Evolutionary conservation across 2,329 filamentous ascomycete genomes (phyloP).

Genomic region (Hymenoscyphus albidus): DNA sequence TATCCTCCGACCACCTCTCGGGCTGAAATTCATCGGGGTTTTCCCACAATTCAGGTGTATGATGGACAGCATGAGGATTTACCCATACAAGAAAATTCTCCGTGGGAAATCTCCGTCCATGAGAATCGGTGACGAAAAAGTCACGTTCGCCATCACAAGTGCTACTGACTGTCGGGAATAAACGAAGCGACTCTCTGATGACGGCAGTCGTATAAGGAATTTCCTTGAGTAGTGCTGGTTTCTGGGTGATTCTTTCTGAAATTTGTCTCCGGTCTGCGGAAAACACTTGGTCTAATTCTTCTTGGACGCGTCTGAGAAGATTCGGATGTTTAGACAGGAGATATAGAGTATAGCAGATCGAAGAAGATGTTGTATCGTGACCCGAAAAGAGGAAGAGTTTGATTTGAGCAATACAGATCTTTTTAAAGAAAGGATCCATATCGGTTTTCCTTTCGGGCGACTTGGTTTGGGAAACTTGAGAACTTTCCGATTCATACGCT

Average conservation of each 20-base stretch:
- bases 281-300: neutral
- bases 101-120: slow-evolving; percentile 5
- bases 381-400: slow-evolving; percentile 18
- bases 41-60: slow-evolving; percentile 39
- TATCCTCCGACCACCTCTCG: slow-evolving; percentile 41
- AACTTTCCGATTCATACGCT: neutral
- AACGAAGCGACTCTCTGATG: slow-evolving; percentile 16
- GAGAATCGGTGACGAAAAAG: neutral
- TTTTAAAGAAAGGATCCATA: slow-evolving; percentile 11
- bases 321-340: slow-evolving; percentile 15
- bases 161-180: slow-evolving; percentile 11
- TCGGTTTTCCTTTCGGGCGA: neutral
- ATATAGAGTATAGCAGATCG: slow-evolving; percentile 12
- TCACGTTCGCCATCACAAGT: slow-evolving; percentile 8
- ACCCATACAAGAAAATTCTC: slow-evolving; percentile 10
- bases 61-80: slow-evolving; percentile 29
- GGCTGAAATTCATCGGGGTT: slow-evolving; percentile 42
- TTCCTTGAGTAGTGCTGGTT: slow-evolving; percentile 13
- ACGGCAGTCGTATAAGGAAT: slow-evolving; percentile 15
- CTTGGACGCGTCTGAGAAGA: slow-evolving; percentile 1
- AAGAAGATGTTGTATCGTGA: slow-evolving; percentile 15
- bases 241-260: slow-evolving; percentile 6
- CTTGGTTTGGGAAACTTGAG: neutral
- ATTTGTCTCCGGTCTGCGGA: neutral
- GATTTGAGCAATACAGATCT: slow-evolving; percentile 11